phyloP scores from a whole-genome alignment of 768 basidiomycete species.

The Dentipellis sp. region DNA sequence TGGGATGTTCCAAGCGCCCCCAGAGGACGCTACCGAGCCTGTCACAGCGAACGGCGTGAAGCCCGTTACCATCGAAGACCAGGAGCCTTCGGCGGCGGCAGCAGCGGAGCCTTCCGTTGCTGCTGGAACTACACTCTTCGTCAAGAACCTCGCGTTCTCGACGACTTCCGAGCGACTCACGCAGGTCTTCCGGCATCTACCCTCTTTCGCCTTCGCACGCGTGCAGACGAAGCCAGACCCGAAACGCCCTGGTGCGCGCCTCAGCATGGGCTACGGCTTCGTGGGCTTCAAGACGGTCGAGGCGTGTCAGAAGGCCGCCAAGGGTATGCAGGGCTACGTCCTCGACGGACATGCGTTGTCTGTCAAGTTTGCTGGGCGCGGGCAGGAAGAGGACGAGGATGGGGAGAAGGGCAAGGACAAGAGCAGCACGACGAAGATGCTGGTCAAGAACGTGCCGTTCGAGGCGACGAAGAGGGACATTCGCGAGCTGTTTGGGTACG shows the following conservation, averaged over 20 bases:
- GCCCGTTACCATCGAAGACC: conserved; percentile 25
- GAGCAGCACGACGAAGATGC: conserved; percentile 81
- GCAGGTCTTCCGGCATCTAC: conserved; percentile 62
- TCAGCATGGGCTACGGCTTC: conserved; percentile 97
- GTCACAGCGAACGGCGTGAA: conserved; percentile 7
- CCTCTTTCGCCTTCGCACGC: conserved; percentile 78
- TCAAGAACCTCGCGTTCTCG: conserved; percentile 94
- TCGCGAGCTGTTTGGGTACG: conserved; percentile 79
- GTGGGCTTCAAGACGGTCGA: conserved; percentile 78
- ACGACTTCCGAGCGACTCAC: conserved; percentile 70
- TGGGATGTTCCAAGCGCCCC: conserved; percentile 57
- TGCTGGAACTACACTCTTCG: conserved; percentile 76
- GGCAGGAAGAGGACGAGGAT: conserved; percentile 46
- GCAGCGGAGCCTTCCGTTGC: conserved; percentile 35
- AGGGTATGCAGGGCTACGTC: conserved; percentile 70
- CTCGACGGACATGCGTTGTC: conserved; percentile 82
- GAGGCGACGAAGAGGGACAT: conserved; percentile 93
- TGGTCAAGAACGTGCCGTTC: conserved; percentile 98
- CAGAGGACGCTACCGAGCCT: conserved; percentile 6
- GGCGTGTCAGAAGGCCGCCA: conserved; percentile 63
- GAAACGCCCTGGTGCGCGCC: conserved; percentile 45
- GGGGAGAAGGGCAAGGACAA: conserved; percentile 32
- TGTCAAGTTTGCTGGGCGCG: conserved; percentile 83
- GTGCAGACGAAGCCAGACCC: conserved; percentile 90
- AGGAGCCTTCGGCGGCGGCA: conserved; percentile 19